Evolutionary conservation across 2,329 filamentous ascomycete species (phyloP).

Genomic region (Teratosphaeriaceae sp.): DNA sequence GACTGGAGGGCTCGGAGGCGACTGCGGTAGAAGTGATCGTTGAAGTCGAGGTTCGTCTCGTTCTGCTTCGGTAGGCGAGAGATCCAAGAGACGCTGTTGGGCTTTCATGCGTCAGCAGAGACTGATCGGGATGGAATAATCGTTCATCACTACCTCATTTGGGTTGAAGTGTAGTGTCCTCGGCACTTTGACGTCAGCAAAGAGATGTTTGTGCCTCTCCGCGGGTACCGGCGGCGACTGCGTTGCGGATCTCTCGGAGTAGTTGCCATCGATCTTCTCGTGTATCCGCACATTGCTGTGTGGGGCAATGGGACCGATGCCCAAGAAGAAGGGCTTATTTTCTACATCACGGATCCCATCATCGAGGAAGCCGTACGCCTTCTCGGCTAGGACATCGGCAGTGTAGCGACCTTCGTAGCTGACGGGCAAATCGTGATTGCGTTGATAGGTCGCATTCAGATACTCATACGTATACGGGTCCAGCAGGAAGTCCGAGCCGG

Average conservation of each 20-base stretch:
- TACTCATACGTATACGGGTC: conserved; percentile 65
- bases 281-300: conserved; percentile 20
- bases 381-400: conserved; percentile 54
- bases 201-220: conserved; percentile 53
- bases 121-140: not conserved
- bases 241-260: conserved; percentile 10
- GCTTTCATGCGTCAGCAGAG: conserved; percentile 14
- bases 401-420: conserved; percentile 51
- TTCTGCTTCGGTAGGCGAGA: conserved; percentile 38
- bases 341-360: conserved; percentile 19
- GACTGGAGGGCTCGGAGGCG: conserved; percentile 46
- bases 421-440: conserved; percentile 49
- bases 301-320: conserved; percentile 25
- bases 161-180: conserved; percentile 62
- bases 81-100: conserved; percentile 44
- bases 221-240: conserved; percentile 17
- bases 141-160: not conserved
- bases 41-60: conserved; percentile 42
- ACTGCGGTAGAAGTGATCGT: conserved; percentile 47
- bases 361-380: conserved; percentile 53
- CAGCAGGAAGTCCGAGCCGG: conserved; percentile 40
- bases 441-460: conserved; percentile 57
- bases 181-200: conserved; percentile 54
- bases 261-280: conserved; percentile 27
- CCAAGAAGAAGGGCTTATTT: conserved; percentile 30